Percentiles rank a stretch among this genome's conserved stretches.
phyloP scores from a whole-genome alignment of 306 rosid genomes.

The Abrus pulchellus region DNA sequence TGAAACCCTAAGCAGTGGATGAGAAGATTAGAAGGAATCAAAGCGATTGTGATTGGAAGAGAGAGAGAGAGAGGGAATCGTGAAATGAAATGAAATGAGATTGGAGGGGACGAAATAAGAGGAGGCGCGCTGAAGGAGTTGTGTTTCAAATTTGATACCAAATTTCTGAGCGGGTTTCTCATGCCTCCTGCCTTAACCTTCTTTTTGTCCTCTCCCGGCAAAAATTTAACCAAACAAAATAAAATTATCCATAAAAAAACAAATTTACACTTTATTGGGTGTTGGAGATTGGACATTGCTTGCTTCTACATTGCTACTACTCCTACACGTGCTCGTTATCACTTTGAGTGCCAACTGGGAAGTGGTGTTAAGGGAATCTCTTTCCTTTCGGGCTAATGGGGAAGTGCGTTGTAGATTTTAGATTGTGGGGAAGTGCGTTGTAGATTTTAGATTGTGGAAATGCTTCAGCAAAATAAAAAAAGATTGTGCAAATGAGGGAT shows the following conservation, averaged over 20 bases:
- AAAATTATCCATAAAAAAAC: neutral
- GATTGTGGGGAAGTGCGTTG: no score
- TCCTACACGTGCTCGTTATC: no score
- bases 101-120: neutral
- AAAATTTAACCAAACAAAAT: neutral
- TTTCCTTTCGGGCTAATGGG: no score
- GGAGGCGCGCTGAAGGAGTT: constrained; percentile 41
- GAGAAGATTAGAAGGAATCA: constrained; percentile 23
- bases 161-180: constrained; percentile 51
- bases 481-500: no score
- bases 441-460: no score
- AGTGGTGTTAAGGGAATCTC: no score
- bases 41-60: neutral
- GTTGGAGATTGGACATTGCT: no score
- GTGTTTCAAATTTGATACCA: constrained; percentile 60
- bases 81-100: constrained; percentile 8
- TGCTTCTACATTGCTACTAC: no score
- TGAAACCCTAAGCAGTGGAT: constrained; percentile 49
- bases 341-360: no score
- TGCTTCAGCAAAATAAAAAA: no score
- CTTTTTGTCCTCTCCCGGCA: neutral
- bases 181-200: neutral
- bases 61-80: neutral
- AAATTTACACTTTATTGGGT: no score
- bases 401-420: no score